A percentile compares a stretch with the other conserved stretches of the same genome.
phyloP scores from a whole-genome alignment of 371 early-diverging fungal genomes.

The Mortierella sp. region DNA sequence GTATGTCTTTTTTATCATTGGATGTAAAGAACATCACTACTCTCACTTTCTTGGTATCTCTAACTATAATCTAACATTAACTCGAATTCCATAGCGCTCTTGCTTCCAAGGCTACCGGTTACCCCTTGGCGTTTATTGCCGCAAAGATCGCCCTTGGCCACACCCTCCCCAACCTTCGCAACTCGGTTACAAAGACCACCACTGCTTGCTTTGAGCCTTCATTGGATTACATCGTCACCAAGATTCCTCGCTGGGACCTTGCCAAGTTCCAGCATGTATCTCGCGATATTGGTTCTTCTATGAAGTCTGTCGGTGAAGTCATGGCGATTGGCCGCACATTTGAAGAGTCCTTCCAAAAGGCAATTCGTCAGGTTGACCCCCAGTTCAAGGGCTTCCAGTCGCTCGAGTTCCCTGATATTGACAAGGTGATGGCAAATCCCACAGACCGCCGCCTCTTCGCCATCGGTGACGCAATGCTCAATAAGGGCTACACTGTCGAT shows the following conservation, averaged over 20 bases:
- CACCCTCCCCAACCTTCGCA: slow-evolving; percentile 85
- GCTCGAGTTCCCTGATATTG: slow-evolving; percentile 68
- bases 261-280: slow-evolving; percentile 90
- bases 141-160: slow-evolving; percentile 93
- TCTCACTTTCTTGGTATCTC: slow-evolving; percentile 1
- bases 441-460: slow-evolving; percentile 93
- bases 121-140: slow-evolving; percentile 95
- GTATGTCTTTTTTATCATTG: slow-evolving; percentile 39
- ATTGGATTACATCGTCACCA: slow-evolving; percentile 92
- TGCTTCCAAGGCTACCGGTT: slow-evolving; percentile 96
- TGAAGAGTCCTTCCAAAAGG: slow-evolving; percentile 95
- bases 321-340: slow-evolving; percentile 97
- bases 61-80: background rate
- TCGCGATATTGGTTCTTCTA: slow-evolving; percentile 82
- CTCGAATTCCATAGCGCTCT: slow-evolving; percentile 66
- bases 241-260: slow-evolving; percentile 97
- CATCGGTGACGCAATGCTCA: slow-evolving; percentile 88
- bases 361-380: slow-evolving; percentile 81
- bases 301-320: slow-evolving; percentile 97
- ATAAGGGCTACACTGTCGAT: slow-evolving; percentile 85
- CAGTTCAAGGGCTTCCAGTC: slow-evolving; percentile 75
- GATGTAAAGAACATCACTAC: background rate
- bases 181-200: slow-evolving; percentile 91
- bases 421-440: slow-evolving; percentile 78
- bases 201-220: slow-evolving; percentile 97